Base-by-base conservation (phyloP, 805 yeast species). In the Yamadazyma nakazawae region DNA sequence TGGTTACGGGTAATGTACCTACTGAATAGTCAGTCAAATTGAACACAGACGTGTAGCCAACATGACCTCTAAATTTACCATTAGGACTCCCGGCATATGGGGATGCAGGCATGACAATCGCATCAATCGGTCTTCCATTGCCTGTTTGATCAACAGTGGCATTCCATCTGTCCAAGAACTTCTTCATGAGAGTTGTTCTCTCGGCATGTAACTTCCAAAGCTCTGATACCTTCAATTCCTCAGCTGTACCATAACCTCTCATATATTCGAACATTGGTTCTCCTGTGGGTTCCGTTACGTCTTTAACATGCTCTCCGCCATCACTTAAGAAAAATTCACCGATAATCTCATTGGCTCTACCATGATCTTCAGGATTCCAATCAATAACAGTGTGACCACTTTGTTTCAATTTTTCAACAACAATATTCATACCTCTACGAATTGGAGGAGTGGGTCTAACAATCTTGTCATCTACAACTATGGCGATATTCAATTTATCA, bases 1-100 rank as follows among this genome's bases (percentile, higher is more conserved):
- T 53, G 21, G 82, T 78, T 59, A 82, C 86, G 54, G 76, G 85
- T 46, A 61, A 65, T 52, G 81, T 65, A 11, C 86, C 81, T 2
- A 86, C 76, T 36, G 92, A 88, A 57, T 79, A 73, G 62, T 86
- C 94, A 51, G 84, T 61, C 48, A 85, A 61, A 66, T 86, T 86
- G 79, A 82, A 86, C 51, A 84, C 72, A 2, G 89, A 70, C 5
- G 92, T 85, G 70, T 87, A 87, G 3, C 91, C 86, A 88, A 92
- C 86, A 64, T 84, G 84, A 60, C 77, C 78, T 7, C 85, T 75
- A 43, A 76, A 72, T 40, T 78, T 79, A 28, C 84, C 79, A 43
- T 75, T 76, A 37, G 89, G 87, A 17, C 92, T 87, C 40, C 81
- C 82, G 50, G 84, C 84, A 47, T 76, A 78, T 60, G 82, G 81